Base-by-base conservation (phyloP, 805 yeast genomes). In the Metschnikowia aberdeeniae region DNA sequence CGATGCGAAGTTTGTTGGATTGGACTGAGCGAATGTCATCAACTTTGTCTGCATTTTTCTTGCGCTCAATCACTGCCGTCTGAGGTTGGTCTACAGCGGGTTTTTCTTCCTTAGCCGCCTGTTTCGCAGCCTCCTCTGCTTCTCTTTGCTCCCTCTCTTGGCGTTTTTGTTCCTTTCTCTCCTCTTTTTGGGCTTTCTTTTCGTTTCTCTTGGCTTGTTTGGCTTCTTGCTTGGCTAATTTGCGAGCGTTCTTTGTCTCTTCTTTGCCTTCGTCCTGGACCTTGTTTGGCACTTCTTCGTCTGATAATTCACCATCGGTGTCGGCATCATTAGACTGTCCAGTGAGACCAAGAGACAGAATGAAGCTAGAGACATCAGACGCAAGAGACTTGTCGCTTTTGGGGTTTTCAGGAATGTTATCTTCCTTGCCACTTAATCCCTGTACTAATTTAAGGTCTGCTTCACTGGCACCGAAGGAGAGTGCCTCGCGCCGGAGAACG, bases 391-490 rank as follows among this genome's bases (percentile, higher is more conserved):
- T 61, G 46, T 79, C 75, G 54, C 69, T 65, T 17, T 51, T 57
- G 42, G 67, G 70, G 33, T 67, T 65, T n/a, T 57, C 70, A 46
- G 74, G 74, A 5, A n/a, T 39, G 11, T 30, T 27, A 49, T 76
- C 81, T 26, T 67, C 73, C 26, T 70, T 78, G 29, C 74, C 82
- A 20, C 76, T 79, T 3, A 84, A 54, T 12, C 75, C 85, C 29
- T 75, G 73, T 10, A 90, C 54, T 41, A 89, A 64, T 36, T 77
- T 75, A 37, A 90, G 60, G 62, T 89, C 97, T 19, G 82, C 90
- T 54, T 86, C 93, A 12, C 88, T 76, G 17, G 97, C 98, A 29
- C 97, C 97, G 26, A 90, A 67, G 19, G 82, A 82, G 11, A 82
- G 61, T 2, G 95, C 95, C 67, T 85, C 95, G 49, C 81, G 78